Evolutionary conservation across 139 green algal genomes (phyloP), one percentile per base, ranked within the genome.

Genomic region (Chlorella sp.): DNA sequence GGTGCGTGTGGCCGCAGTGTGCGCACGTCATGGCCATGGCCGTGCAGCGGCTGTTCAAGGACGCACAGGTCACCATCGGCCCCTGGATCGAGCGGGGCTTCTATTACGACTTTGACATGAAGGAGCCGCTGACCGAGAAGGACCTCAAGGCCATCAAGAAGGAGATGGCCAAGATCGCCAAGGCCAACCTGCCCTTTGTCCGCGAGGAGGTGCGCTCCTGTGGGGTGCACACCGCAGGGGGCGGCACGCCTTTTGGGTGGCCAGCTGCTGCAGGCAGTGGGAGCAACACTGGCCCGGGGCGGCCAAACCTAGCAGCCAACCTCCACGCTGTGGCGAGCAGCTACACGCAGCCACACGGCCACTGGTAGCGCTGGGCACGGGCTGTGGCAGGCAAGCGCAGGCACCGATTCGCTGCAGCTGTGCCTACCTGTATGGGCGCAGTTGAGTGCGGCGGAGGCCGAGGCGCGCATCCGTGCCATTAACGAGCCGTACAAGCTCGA

Each of bases 11-110:
- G 33, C 3, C 82, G 75, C 82, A 94, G 90, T 93, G 90, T 73
- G 91, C 95, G 14, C 95, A 99, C 81, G 90, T 99, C 35, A 97
- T 98, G 90, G 95, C 95, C 10, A 98, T 98, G 95, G 94, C 94
- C 5, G 91, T 97, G 64, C 94, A 99, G 85, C 91, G 88, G 51
- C 79, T 98, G 26, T 93, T 88, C 83, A 92, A 91, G 34, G 80
- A 88, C 6, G 88, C 92, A 24, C 87, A 95, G 83, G 89, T 93
- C 35, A 99, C 95, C 29, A 95, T 98, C 22, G 95, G 95, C 1
- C 95, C 95, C 31, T 97, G 91, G 88, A 98, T 95, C 17, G 93
- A 97, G 1, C 87, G 88, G n/a, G 95, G 95, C 69, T 99, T 99
- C 77, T 99, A 97, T 84, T 99, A 99, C 76, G 95, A 99, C 85